A percentile compares a stretch with the other conserved stretches of the same genome.
These are phyloP conservation scores for Verticillium zaregamsianum DNA, from an alignment of 2,329 filamentous ascomycete species.

Conservation along the genomic window DNA sequence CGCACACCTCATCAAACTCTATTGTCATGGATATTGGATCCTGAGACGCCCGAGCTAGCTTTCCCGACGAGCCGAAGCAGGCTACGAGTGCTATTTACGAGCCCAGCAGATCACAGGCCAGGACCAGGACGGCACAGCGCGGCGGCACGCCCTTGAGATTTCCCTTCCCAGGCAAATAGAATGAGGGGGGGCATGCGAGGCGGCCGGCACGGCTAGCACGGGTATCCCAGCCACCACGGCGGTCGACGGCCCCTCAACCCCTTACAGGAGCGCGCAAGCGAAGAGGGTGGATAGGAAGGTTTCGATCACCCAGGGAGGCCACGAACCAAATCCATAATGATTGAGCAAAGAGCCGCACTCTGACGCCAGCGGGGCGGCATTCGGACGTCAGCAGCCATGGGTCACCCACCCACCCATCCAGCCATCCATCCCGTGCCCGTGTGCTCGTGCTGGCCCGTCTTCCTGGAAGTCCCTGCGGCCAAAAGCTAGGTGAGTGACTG, in stretches of 20 bases:
- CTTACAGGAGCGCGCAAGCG: background rate
- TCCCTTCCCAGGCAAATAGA: background rate
- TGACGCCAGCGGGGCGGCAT: background rate
- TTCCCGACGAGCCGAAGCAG: background rate
- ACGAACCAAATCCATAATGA: background rate
- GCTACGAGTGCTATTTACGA: background rate
- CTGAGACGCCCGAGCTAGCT: background rate
- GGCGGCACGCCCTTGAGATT: background rate
- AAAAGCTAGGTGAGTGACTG: background rate
- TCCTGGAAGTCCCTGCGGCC: background rate
- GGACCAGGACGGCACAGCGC: background rate
- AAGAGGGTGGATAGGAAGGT: background rate
- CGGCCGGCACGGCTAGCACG: conserved; percentile 5
- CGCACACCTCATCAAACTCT: background rate
- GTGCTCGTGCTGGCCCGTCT: background rate
- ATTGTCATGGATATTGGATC: background rate
- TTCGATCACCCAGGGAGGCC: background rate
- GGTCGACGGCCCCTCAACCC: background rate
- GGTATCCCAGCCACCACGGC: background rate
- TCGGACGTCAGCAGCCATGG: background rate
- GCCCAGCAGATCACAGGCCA: background rate
- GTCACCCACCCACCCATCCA: too few species aligned
- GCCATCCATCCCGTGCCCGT: too few species aligned
- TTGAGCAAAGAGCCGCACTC: background rate
- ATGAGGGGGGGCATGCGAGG: background rate